phyloP scores from a whole-genome alignment of 257 asterid genomes.

The Salvia hispanica region DNA sequence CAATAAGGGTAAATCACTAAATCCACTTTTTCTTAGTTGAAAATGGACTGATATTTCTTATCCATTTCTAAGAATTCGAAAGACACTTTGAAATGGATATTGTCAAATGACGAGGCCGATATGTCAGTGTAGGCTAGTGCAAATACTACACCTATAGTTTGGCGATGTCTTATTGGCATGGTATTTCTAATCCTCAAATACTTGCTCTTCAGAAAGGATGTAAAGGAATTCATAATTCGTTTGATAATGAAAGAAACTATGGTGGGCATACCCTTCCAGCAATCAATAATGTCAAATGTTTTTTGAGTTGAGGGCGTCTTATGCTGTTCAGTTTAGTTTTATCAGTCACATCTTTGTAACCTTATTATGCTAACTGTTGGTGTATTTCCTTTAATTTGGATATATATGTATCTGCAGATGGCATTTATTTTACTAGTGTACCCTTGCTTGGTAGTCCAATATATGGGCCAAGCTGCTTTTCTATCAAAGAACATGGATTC shows the following conservation, averaged over 20 bases:
- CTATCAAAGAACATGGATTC: conserved; percentile 67
- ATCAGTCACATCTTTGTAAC: conserved; percentile 6
- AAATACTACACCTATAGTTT: conserved; percentile 6
- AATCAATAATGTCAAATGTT: conserved; percentile 1
- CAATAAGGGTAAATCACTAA: conserved; percentile 63
- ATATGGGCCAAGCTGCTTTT: conserved; percentile 98
- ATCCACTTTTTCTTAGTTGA: conserved; percentile 19
- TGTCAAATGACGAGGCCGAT: conserved; percentile 2
- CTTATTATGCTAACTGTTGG: background rate
- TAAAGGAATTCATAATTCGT: conserved; percentile 12
- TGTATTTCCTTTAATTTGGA: conserved; percentile 23
- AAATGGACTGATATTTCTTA: conserved; percentile 16
- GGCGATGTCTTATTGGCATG: background rate
- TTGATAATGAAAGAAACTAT: background rate
- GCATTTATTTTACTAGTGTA: conserved; percentile 75
- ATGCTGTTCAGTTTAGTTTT: conserved; percentile 12
- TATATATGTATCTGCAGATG: conserved; percentile 50
- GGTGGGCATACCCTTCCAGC: background rate
- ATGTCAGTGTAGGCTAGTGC: conserved; percentile 9
- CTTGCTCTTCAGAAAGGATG: background rate
- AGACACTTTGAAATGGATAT: background rate
- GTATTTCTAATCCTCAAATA: background rate
- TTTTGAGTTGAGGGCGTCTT: background rate
- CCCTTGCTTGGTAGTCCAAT: conserved; percentile 88
- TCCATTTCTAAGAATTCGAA: conserved; percentile 7